These are phyloP conservation scores for Suhomyces faveliae DNA, from an alignment of 805 yeast species.

Conservation along the genomic window DNA sequence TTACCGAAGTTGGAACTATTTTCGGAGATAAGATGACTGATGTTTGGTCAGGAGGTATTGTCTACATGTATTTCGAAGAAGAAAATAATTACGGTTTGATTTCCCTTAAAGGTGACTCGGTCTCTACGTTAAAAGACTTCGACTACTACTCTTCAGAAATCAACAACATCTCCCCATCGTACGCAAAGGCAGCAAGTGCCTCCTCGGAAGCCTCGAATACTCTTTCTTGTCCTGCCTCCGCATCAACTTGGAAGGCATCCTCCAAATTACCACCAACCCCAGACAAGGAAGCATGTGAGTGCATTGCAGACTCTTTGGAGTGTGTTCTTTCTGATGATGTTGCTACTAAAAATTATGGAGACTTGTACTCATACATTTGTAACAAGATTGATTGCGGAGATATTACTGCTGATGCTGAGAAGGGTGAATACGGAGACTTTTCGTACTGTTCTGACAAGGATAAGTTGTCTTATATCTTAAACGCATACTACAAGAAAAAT, in stretches of 20 bases:
- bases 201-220: constrained; percentile 29
- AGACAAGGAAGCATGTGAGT: constrained; percentile 58
- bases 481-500: constrained; percentile 41
- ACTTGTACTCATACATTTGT: constrained; percentile 59
- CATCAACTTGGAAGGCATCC: constrained; percentile 61
- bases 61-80: constrained; percentile 88
- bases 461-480: constrained; percentile 61
- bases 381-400: constrained; percentile 58
- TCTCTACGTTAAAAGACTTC: constrained; percentile 22
- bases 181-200: constrained; percentile 40
- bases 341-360: constrained; percentile 54
- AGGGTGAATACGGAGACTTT: constrained; percentile 68
- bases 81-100: constrained; percentile 81
- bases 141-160: constrained; percentile 35
- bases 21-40: constrained; percentile 73
- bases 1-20: constrained; percentile 70
- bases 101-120: constrained; percentile 32
- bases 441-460: constrained; percentile 71
- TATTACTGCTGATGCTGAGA: constrained; percentile 58
- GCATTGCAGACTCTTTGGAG: constrained; percentile 52
- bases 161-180: constrained; percentile 35
- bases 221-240: constrained; percentile 60
- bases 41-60: constrained; percentile 94
- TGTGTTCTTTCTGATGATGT: constrained; percentile 65
- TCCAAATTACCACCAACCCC: constrained; percentile 81